Conservation (phyloP, 108 stramenopile species). For the Pseudonitzschia pungens region DNA sequence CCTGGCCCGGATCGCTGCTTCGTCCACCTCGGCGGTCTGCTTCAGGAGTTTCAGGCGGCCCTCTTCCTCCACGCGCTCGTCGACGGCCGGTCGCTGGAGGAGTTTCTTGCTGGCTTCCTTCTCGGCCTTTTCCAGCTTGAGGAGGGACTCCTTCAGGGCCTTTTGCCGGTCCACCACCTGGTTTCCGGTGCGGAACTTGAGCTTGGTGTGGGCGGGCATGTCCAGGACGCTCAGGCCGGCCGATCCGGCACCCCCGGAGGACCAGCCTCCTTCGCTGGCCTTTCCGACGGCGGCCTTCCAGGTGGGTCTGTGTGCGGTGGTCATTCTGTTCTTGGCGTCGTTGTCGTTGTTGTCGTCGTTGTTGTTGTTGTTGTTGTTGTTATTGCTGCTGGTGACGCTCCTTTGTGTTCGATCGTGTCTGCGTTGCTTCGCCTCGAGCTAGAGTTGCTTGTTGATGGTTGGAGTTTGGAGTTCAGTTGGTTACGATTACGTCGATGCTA, state of each 20-base stretch:
- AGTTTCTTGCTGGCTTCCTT: constrained; percentile 42
- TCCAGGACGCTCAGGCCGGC: constrained; percentile 53
- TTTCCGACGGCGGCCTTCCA: constrained; percentile 92
- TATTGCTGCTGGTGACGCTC: neutral
- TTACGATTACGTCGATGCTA: no score
- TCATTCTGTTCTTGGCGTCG: neutral
- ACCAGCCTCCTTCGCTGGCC: constrained; percentile 85
- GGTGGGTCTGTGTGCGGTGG: constrained; percentile 81
- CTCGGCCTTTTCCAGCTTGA: constrained; percentile 80
- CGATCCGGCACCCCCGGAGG: constrained; percentile 69
- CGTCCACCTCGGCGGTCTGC: constrained; percentile 82
- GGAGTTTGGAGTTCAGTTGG: no score
- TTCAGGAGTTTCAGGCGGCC: constrained; percentile 68
- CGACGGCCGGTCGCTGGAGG: constrained; percentile 36
- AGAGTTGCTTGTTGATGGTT: no score
- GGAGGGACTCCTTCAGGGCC: constrained; percentile 71
- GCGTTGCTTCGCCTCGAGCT: no score
- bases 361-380: neutral
- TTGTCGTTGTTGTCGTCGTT: neutral
- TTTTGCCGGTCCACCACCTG: constrained; percentile 61
- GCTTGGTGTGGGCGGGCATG: constrained; percentile 78
- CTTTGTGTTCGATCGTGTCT: neutral
- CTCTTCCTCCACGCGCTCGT: constrained; percentile 58
- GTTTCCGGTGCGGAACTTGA: constrained; percentile 73
- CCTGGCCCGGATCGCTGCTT: constrained; percentile 44